Percentiles rank a stretch among this genome's conserved stretches.
Conservation (phyloP, 768 basidiomycete species). For the Pilatotrama ljubarskyi region DNA sequence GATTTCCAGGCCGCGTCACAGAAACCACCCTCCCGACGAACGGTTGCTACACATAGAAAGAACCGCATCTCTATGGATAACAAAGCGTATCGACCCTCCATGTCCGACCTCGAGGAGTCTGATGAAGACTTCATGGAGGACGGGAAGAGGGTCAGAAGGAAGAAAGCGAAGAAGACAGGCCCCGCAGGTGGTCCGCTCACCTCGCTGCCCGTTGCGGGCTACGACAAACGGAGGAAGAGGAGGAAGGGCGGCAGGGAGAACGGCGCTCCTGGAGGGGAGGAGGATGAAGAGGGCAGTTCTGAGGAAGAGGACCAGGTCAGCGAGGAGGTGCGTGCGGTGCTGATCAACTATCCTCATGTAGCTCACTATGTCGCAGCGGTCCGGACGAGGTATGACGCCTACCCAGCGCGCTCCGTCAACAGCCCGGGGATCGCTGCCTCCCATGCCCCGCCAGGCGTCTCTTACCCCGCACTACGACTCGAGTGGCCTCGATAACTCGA, state of each 20-base stretch:
- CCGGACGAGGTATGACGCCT: conserved; percentile 29
- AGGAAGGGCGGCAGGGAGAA: conserved; percentile 42
- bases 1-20: conserved; percentile 45
- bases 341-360: conserved; percentile 2
- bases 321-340: conserved; percentile 40
- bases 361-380: conserved; percentile 14
- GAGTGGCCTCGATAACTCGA: conserved; percentile 27
- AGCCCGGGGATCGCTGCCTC: conserved; percentile 34
- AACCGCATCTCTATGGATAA: conserved; percentile 75
- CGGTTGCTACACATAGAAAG: conserved; percentile 43
- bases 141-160: conserved; percentile 51
- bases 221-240: conserved; percentile 64
- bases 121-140: conserved; percentile 61
- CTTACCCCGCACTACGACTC: conserved; percentile 40
- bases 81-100: conserved; percentile 74
- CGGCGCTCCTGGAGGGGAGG: conserved; percentile 40
- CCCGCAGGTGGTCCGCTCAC: conserved; percentile 50
- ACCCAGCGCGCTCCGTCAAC: conserved; percentile 20
- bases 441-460: conserved; percentile 36
- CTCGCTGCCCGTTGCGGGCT: conserved; percentile 64
- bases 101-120: conserved; percentile 62
- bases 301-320: conserved; percentile 42
- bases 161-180: conserved; percentile 47
- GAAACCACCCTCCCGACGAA: conserved; percentile 34
- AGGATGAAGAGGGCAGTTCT: conserved; percentile 47